Base-by-base conservation (phyloP, 1,139 yeast species). In the Pichia terricola region DNA sequence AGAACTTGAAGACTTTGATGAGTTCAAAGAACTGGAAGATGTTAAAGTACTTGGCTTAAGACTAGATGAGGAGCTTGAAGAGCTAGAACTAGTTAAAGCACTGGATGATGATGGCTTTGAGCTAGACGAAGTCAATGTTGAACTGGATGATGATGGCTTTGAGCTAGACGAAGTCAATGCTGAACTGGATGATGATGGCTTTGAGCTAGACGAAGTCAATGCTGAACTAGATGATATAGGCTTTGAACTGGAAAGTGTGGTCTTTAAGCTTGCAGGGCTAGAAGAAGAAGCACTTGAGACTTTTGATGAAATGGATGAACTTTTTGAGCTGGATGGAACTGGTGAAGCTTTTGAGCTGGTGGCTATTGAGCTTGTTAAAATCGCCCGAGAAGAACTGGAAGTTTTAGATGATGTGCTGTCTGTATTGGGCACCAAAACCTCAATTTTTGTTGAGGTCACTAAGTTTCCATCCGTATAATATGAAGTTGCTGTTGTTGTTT, bases 371-470 rank as follows among this genome's bases (percentile, higher is more conserved):
- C 4, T 28, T 11, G 16, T 37, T 26, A 11, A 22, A 4, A 37
- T 28, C 4, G 32, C 25, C 9, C 37, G 32, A 7, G 32, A 7
- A 34, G 34, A 26, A 36, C 28, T 25, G n/a, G 35, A 35, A 5
- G 35, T 28, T 26, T 35, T 37, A 16, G 22, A 11, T 26, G 37
- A 35, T 3, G 41, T n/a, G 3, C 22, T 16, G n/a, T 37, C 34
- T 4, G 39, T 25, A 28, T 34, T 30, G 3, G 45, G 43, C 28
- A 40, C 32, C 27, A 16, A 4, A 26, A 40, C 31, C 22, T 40
- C 25, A 2, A 28, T 40, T 25, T 37, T 39, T 11, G 45, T 25
- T 7, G 34, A 26, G 3, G 45, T 43, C 2, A 34, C 26, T n/a
- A 36, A 35, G 30, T 27, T 34, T 22, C 39, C 41, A 27, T 37